phyloP scores from a whole-genome alignment of 1,284 basidiomycete species.

The Boletus semigastroideus region DNA sequence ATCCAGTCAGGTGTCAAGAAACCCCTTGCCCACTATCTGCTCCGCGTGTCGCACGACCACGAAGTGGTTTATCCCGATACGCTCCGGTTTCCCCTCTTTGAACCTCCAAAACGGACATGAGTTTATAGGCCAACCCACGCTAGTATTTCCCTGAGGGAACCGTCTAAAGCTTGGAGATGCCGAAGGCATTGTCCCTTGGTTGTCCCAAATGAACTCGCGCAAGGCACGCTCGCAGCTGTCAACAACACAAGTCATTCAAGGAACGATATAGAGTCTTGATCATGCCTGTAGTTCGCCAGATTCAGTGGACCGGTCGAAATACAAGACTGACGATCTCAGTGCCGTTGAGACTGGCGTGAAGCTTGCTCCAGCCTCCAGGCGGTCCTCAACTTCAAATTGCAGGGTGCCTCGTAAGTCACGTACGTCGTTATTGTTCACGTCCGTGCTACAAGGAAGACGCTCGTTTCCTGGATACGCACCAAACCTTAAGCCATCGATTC shows the following conservation, averaged over 20 bases:
- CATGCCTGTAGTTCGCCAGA: constrained; percentile 9
- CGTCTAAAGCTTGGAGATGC: constrained; percentile 65
- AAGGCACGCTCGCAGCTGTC: constrained; percentile 42
- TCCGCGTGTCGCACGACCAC: constrained; percentile 46
- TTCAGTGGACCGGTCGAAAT: not conserved
- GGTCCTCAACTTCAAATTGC: too few species aligned
- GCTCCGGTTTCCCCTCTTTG: not conserved
- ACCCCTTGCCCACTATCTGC: constrained; percentile 54
- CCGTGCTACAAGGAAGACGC: not conserved
- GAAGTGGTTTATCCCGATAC: constrained; percentile 5
- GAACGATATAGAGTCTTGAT: constrained; percentile 1
- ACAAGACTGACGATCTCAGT: too few species aligned
- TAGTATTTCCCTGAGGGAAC: constrained; percentile 44
- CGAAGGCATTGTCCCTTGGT: constrained; percentile 50
- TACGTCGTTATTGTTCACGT: not conserved
- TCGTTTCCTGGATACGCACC: constrained; percentile 3
- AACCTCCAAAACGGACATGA: not conserved
- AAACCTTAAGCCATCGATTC: constrained; percentile 3
- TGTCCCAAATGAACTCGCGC: constrained; percentile 46
- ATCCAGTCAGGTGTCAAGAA: constrained; percentile 58
- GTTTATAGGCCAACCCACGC: constrained; percentile 26
- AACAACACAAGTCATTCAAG: not conserved
- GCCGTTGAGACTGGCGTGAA: not conserved
- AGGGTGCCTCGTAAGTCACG: constrained; percentile 5
- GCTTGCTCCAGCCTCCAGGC: not conserved